Evolutionary conservation across 768 basidiomycete species (phyloP).

Genomic region (Udeniomyces megalosporus): DNA sequence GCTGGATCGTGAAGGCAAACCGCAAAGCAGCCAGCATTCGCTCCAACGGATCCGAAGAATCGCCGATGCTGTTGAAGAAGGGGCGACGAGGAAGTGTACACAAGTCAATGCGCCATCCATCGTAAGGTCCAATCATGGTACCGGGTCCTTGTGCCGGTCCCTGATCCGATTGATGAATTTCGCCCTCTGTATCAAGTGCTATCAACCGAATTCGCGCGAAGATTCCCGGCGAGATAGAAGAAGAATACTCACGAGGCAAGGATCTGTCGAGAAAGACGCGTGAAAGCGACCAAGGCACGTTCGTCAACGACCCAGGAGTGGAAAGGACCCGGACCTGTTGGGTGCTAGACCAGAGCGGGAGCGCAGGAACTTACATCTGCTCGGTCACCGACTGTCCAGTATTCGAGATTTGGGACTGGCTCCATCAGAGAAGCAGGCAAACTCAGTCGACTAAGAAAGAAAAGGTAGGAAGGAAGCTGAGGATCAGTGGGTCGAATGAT

Average conservation of each 20-base stretch:
- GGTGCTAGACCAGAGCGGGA: not conserved
- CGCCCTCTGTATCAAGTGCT: too few relatives aligned
- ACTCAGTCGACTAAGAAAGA: slow-evolving; percentile 55
- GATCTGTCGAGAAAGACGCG: not conserved
- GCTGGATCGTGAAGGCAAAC: slow-evolving; percentile 80
- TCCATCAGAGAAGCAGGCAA: slow-evolving; percentile 84
- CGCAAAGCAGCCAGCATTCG: slow-evolving; percentile 84
- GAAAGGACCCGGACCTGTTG: not conserved
- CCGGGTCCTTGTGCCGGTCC: too few relatives aligned
- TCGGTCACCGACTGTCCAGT: slow-evolving; percentile 36
- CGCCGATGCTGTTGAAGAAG: slow-evolving; percentile 55
- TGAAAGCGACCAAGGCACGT: not conserved
- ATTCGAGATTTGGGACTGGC: slow-evolving; percentile 88
- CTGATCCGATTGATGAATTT: too few relatives aligned
- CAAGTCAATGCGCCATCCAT: too few relatives aligned
- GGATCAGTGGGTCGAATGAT: not conserved
- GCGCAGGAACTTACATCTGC: slow-evolving; percentile 8
- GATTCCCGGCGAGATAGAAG: not conserved
- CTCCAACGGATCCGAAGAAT: slow-evolving; percentile 78
- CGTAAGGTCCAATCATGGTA: too few relatives aligned
- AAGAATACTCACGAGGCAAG: slow-evolving; percentile 60
- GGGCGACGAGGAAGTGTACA: too few relatives aligned
- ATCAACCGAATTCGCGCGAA: not conserved
- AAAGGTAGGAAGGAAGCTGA: too few relatives aligned
- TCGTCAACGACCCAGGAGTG: not conserved